A percentile compares a stretch with the other conserved stretches of the same genome.
Conservation (phyloP, 1,284 basidiomycete species). For the Tilletia walkeri region DNA sequence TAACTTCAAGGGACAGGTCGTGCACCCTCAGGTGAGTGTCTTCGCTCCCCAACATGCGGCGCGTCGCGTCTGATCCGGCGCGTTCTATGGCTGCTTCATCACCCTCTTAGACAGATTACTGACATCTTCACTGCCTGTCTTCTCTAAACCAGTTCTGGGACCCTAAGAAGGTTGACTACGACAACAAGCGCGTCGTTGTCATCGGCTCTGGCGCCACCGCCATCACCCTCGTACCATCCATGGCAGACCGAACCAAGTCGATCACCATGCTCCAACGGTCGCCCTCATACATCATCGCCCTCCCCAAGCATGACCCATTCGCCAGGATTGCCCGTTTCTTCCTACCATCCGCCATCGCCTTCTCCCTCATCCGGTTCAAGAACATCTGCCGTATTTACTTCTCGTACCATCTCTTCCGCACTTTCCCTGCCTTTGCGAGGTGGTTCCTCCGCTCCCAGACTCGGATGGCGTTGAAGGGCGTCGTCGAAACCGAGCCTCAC, state of each 20-base stretch:
- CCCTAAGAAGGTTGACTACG: constrained; percentile 37
- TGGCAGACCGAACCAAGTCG: constrained; percentile 38
- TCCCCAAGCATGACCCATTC: constrained; percentile 43
- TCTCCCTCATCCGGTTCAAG: constrained; percentile 31
- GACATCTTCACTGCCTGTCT: neutral
- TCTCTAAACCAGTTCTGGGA: constrained; percentile 19
- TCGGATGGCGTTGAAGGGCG: constrained; percentile 38
- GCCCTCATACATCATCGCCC: constrained; percentile 48
- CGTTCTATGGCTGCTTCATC: neutral
- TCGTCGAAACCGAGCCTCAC: constrained; percentile 53
- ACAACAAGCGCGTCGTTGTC: constrained; percentile 51
- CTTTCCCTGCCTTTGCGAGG: constrained; percentile 43
- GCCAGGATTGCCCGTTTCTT: constrained; percentile 39
- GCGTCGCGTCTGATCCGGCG: neutral
- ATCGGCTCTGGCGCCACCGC: constrained; percentile 53
- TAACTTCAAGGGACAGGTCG: constrained; percentile 48
- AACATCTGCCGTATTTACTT: constrained; percentile 39
- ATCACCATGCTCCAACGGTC: constrained; percentile 55
- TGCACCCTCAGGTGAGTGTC: constrained; percentile 52
- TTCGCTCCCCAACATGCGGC: neutral
- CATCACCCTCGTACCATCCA: constrained; percentile 48
- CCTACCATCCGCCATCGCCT: constrained; percentile 35
- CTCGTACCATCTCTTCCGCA: constrained; percentile 48
- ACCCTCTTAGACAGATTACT: neutral
- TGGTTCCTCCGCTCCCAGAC: constrained; percentile 33